These are phyloP conservation scores for Dendrobium huoshanense DNA, from an alignment of 106 monocot genomes.

Conservation along the genomic window DNA sequence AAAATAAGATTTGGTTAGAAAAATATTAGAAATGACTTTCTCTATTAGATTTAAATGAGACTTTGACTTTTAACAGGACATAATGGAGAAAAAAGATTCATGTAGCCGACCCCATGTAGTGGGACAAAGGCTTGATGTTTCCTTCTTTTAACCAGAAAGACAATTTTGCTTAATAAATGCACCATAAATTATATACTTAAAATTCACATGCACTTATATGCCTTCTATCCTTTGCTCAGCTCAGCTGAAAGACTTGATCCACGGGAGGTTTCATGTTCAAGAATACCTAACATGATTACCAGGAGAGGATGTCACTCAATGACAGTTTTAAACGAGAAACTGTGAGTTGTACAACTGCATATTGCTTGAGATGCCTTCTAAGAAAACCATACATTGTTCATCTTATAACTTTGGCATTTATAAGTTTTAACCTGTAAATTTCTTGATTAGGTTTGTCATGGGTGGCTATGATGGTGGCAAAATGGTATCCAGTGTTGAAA, in stretches of 20 bases:
- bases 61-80: too few relatives aligned
- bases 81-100: too few relatives aligned
- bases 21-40: too few relatives aligned
- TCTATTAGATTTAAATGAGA: too few relatives aligned
- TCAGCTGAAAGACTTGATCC: constrained; percentile 75
- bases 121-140: too few relatives aligned
- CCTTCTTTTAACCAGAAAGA: too few relatives aligned
- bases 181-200: too few relatives aligned
- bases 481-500: constrained; percentile 57
- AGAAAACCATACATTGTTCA: background rate
- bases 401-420: background rate
- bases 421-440: background rate
- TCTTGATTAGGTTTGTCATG: constrained; percentile 44
- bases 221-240: constrained; percentile 21
- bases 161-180: too few relatives aligned
- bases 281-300: constrained; percentile 51
- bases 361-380: background rate
- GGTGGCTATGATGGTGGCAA: constrained; percentile 52
- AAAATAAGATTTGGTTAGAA: too few relatives aligned
- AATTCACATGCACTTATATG: too few relatives aligned
- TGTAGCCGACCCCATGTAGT: too few relatives aligned
- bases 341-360: constrained; percentile 32
- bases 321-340: constrained; percentile 46
- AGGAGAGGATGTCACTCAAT: constrained; percentile 54
- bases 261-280: constrained; percentile 46